Evolutionary conservation across 1,284 basidiomycete species (phyloP).

Genomic region (Sparassis latifolia): DNA sequence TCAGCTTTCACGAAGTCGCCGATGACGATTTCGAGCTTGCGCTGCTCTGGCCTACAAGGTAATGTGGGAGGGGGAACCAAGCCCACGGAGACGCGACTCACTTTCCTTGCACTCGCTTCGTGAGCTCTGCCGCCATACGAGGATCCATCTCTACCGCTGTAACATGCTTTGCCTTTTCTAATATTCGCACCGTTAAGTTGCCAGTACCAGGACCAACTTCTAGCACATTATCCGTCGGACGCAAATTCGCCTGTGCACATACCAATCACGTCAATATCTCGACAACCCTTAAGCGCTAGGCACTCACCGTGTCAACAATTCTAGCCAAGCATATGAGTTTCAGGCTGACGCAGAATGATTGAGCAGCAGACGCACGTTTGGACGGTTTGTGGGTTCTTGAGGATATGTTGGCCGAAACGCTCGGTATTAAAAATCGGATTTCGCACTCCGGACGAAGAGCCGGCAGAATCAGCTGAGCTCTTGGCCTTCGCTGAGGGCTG

Average conservation of each 20-base stretch:
- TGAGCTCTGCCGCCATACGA: constrained; percentile 96
- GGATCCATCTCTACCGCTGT: constrained; percentile 99
- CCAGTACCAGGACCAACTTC: constrained; percentile 99
- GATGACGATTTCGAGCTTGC: constrained; percentile 90
- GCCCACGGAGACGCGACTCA: constrained; percentile 40
- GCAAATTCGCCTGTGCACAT: constrained; percentile 71
- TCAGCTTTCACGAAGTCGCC: constrained; percentile 98
- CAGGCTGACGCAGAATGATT: neutral
- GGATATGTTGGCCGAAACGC: constrained; percentile 93
- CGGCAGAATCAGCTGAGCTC: constrained; percentile 35
- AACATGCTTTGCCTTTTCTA: constrained; percentile 90
- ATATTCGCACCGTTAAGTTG: constrained; percentile 91
- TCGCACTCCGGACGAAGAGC: constrained; percentile 40
- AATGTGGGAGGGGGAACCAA: constrained; percentile 4
- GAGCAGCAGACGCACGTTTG: constrained; percentile 60
- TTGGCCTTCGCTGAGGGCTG: constrained; percentile 64
- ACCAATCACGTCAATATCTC: too few relatives aligned
- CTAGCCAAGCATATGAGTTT: constrained; percentile 31
- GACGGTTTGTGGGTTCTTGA: constrained; percentile 90
- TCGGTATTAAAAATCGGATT: constrained; percentile 94
- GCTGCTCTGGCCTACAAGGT: constrained; percentile 77
- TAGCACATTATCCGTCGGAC: constrained; percentile 92
- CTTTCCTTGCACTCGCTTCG: constrained; percentile 98
- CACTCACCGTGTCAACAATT: constrained; percentile 68
- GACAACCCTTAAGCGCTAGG: too few relatives aligned